Base-by-base conservation (phyloP, 306 rosid genomes). In the Dalbergia cultrata region DNA sequence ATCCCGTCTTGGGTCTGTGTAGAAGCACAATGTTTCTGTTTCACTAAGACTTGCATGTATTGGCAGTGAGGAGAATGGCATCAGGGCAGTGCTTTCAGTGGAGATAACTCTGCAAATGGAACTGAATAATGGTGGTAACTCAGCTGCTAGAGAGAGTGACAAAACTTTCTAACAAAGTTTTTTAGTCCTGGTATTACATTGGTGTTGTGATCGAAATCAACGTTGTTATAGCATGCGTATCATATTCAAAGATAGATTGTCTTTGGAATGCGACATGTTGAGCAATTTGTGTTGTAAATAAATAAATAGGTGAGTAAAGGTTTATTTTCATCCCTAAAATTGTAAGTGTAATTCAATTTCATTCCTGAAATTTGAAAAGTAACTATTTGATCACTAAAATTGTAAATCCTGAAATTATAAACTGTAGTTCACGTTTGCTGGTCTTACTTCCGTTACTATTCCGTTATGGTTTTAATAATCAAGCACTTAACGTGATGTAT, bases 21-120 rank as follows among this genome's bases (percentile, higher is more conserved):
- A 39, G 62, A 47, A 80, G 39, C 67, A 75, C 52, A 3, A 34
- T 62, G 3, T 39, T 44, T 56, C 19, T 60, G 81, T 76, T 60
- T 60, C 41, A 61, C 62, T 82, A 10, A 50, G 5, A 13, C 4
- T 31, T 61, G 3, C 22, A 61, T 76, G 81, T 13, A 39, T 77
- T 77, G 61, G 82, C 82, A 82, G 69, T 47, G 14, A 76, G 53
- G 63, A 63, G 66, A 70, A 70, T 75, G 74, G 74, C 35, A 70
- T 50, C 31, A 21, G 3, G 67, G 57, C 57, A 69, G 14, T 52
- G 7, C 34, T 57, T 50, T 16, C 72, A 7, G 57, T 54, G n/a
- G 13, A 45, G 64, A 12, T 33, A 50, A 63, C 50, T 12, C 26
- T 60, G 60, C 72, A 59, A 47, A 59, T 17, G 67, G 74, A 82